Evolutionary conservation across 768 basidiomycete genomes (phyloP), one percentile per base, ranked within the genome.

Genomic region (Mycena galericulata): DNA sequence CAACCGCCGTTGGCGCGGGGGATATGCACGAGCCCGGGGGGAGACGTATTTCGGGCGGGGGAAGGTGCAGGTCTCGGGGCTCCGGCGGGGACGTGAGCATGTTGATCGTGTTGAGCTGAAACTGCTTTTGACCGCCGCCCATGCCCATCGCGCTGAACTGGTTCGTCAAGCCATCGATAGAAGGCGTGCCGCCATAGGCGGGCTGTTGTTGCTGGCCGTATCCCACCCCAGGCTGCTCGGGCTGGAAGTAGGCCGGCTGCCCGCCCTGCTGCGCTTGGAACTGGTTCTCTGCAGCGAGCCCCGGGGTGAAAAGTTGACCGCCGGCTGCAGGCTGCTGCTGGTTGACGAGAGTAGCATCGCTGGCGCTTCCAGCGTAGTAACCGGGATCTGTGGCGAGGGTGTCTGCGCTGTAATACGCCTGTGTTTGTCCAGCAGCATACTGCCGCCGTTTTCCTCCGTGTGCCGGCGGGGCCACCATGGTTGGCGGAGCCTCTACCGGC

Each of bases 361-460:
- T 15, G 77, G 76, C 14, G 82, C 77, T 20, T 76, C 84, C 30
- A 79, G 62, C 73, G 18, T 68, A 76, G 71, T 87, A 87, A 30
- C 77, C 73, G 14, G 88, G 84, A 54, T 88, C 88, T 6, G 57
- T 51, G 45, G 83, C 71, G 38, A 79, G 71, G 4, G 81, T 81
- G 29, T 85, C 84, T 15, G 79, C 77, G 14, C 81, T 76, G 38
- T 95, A 95, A 78, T 96, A 96, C 3, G 88, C 95, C 75, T 96
- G 94, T 1, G 95, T 95, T 80, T 98, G 96, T 14, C 94, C 96
- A 4, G 94, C 90, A 54, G 97, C 97, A 78, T 98, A 98, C 79
- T 97, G 96, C 49, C 97, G 91, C 72, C 95, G 92, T 80, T 94
- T 92, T 59, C 83, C 67, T 38, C 57, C 77, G 43, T 86, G 78